Conservation (phyloP, 139 green algal species). For the Chlorella sp. region DNA sequence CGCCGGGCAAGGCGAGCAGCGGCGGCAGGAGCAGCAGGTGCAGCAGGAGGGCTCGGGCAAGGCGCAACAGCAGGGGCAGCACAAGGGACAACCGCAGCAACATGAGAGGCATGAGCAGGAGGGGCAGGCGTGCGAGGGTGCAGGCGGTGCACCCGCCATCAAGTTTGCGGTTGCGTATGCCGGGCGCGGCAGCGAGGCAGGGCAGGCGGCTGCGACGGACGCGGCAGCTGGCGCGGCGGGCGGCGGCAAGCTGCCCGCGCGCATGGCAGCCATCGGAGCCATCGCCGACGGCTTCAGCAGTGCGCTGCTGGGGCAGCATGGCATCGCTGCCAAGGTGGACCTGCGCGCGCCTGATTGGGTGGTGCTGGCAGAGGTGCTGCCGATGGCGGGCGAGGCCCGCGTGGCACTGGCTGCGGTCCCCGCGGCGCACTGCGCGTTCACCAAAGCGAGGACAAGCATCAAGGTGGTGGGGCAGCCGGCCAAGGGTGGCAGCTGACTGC, state of each 20-base stretch:
- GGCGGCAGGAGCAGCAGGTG: background rate
- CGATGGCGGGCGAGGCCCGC: background rate
- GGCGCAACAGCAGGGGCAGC: background rate
- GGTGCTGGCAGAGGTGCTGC: conserved; percentile 19
- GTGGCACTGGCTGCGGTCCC: background rate
- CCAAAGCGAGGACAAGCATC: too few relatives aligned
- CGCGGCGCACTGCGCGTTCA: too few relatives aligned
- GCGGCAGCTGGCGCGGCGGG: background rate
- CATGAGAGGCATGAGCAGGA: background rate
- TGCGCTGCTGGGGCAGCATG: conserved; percentile 10
- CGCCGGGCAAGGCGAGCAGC: background rate
- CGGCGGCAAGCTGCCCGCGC: background rate
- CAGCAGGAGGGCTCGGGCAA: background rate
- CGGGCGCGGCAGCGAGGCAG: background rate
- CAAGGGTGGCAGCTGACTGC: too few relatives aligned
- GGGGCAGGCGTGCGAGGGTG: background rate
- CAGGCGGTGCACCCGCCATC: background rate
- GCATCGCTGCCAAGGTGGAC: conserved; percentile 4
- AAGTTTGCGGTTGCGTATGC: background rate
- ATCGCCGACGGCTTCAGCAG: conserved; percentile 6
- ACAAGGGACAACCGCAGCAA: background rate
- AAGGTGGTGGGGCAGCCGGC: too few relatives aligned
- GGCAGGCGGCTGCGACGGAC: background rate
- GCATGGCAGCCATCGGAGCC: background rate
- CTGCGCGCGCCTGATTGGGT: conserved; percentile 8